These are phyloP conservation scores for Cyanidium caldarium DNA, from an alignment of 23 red algal species.

Conservation along the genomic window DNA sequence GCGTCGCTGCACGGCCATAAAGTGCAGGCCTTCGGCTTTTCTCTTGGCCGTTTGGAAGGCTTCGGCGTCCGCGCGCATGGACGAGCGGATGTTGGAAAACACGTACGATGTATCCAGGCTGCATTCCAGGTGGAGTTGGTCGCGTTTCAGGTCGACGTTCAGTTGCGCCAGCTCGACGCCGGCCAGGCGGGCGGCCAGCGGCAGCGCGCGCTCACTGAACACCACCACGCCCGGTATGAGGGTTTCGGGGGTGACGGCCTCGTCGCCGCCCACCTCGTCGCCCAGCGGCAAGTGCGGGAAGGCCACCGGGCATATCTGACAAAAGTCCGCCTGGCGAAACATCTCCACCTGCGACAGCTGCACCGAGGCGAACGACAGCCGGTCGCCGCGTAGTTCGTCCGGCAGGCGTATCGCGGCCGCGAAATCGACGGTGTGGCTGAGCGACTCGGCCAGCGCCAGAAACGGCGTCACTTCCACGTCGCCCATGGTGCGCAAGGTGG, in stretches of 20 bases:
- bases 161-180: slow-evolving; percentile 76
- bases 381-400: slow-evolving; percentile 57
- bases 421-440: slow-evolving; percentile 14
- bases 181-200: slow-evolving; percentile 50
- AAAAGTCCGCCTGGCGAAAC: slow-evolving; percentile 34
- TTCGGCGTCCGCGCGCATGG: slow-evolving; percentile 47
- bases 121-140: slow-evolving; percentile 67
- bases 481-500: neutral
- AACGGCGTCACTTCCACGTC: no score
- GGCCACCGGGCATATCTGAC: slow-evolving; percentile 32
- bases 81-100: slow-evolving; percentile 37
- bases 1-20: slow-evolving; percentile 53
- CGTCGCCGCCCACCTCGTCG: neutral
- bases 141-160: slow-evolving; percentile 21
- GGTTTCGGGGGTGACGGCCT: neutral
- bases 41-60: slow-evolving; percentile 51
- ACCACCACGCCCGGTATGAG: slow-evolving; percentile 4
- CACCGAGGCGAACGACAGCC: slow-evolving; percentile 47
- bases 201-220: neutral
- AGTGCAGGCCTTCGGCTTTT: slow-evolving; percentile 46
- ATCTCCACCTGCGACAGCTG: slow-evolving; percentile 27
- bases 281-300: slow-evolving; percentile 3
- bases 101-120: slow-evolving; percentile 50
- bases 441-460: neutral
- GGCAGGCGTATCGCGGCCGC: slow-evolving; percentile 25